Evolutionary conservation across 345 rosid species (phyloP), one percentile per base, ranked within the genome.

Genomic region (Ailanthus altissimus): DNA sequence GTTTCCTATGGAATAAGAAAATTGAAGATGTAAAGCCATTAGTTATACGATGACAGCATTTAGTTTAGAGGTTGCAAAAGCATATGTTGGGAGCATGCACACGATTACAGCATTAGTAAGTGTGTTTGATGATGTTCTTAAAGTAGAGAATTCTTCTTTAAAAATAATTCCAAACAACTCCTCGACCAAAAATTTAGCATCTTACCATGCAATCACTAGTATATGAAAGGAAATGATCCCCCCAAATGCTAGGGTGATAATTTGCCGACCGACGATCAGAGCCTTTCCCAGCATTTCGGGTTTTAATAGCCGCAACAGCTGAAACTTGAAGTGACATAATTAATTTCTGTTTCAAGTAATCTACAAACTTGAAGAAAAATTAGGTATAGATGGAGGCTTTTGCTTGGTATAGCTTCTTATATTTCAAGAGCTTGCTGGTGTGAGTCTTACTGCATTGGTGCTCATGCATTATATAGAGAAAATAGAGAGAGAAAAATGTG

Each of bases 171-270:
- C 46, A 43, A 43, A 4, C 4, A 43, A 43, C 8, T 4, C 46
- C 8, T 43, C 46, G 8, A 49, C 14, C 14, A 49, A 49, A 49
- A 49, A 15, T n/a, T 32, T 11, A 49, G 53, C 53, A 5, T 23
- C 2, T 15, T 70, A 77, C 81, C 77, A 6, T 50, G 5, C 25
- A 13, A 0, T 50, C 23, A 20, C 70, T 21, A 72, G n/a, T 13
- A 6, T 49, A 71, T 5, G 49, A 25, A 28, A 84, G 84, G 73
- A 84, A 81, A 25, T 77, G 25, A 40, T 78, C 82, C 1, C 78
- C 80, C 84, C 86, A 84, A 5, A 84, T 8, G 20, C 77, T 53
- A 0, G 66, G 72, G 23, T 32, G 82, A 72, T 40, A 83, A 67
- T 32, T 46, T 5, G 76, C 69, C 6, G 72, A 77, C 11, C 23